phyloP scores from a whole-genome alignment of 495 filamentous ascomycete genomes.

The Penicillium longicatenatum region DNA sequence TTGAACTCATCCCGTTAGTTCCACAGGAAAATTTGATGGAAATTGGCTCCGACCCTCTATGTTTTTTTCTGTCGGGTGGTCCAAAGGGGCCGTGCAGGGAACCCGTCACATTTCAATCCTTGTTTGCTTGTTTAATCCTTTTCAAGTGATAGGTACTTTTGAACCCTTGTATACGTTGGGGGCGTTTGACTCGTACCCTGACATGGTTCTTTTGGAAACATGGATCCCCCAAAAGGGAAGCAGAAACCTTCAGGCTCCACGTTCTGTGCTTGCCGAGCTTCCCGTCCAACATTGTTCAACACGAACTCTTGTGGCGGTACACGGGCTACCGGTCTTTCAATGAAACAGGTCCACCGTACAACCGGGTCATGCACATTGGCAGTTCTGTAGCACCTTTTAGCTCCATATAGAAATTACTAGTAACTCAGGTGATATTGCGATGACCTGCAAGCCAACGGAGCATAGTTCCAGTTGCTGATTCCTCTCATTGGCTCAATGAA shows the following conservation, averaged over 20 bases:
- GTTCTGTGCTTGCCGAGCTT: constrained; percentile 31
- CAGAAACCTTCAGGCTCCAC: constrained; percentile 14
- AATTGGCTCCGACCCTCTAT: constrained; percentile 5
- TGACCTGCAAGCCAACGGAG: constrained; percentile 23
- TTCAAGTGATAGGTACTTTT: neutral
- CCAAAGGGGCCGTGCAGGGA: constrained; percentile 9
- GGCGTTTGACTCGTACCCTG: neutral
- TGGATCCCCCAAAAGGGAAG: neutral
- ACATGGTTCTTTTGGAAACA: constrained; percentile 3
- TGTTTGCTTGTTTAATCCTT: constrained; percentile 4
- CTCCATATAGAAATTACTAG: neutral
- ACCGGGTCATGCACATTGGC: constrained; percentile 2
- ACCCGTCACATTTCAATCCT: constrained; percentile 23
- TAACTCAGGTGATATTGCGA: constrained; percentile 21
- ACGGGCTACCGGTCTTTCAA: constrained; percentile 15
- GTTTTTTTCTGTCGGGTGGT: too few relatives aligned
- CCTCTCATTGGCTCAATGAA: constrained; percentile 12
- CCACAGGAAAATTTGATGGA: neutral
- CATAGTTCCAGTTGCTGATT: constrained; percentile 14
- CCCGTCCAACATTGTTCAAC: constrained; percentile 21
- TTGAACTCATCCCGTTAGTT: neutral
- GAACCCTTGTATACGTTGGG: neutral
- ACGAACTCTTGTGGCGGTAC: constrained; percentile 17
- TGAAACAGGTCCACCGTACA: constrained; percentile 30
- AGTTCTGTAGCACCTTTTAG: neutral